Evolutionary conservation across 78 protist genomes (phyloP).

Genomic region (Dictyostelium discoideum): DNA sequence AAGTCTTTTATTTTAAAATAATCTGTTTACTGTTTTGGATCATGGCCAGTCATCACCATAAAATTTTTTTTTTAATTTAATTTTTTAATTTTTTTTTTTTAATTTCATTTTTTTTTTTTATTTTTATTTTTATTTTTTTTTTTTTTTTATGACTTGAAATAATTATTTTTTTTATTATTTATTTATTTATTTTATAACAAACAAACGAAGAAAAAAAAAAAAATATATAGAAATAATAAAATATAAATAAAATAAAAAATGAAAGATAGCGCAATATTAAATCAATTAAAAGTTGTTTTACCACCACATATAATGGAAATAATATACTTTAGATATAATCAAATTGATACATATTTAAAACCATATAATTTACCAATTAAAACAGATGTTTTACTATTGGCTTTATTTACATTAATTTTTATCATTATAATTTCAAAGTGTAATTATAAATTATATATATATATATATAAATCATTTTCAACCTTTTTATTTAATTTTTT

Average conservation of each 20-base stretch:
- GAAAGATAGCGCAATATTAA: neutral
- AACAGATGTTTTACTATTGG: neutral
- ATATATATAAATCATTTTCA: neutral
- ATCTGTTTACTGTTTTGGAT: too few relatives aligned
- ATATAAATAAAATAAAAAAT: too few relatives aligned
- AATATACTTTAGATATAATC: neutral
- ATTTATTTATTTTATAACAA: too few relatives aligned
- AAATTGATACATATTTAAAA: neutral
- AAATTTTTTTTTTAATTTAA: too few relatives aligned
- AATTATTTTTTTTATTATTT: too few relatives aligned
- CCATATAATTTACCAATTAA: constrained; percentile 39
- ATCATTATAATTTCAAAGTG: neutral
- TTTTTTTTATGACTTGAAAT: too few relatives aligned
- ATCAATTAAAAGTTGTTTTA: neutral
- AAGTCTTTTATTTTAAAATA: too few relatives aligned
- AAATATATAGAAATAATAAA: too few relatives aligned
- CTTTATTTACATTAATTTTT: neutral
- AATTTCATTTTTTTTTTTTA: too few relatives aligned
- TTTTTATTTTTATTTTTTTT: too few relatives aligned
- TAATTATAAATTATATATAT: neutral
- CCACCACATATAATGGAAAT: neutral
- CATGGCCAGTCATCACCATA: too few relatives aligned
- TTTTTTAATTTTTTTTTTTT: too few relatives aligned
- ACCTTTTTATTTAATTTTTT: neutral
- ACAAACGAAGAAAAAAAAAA: neutral